A percentile compares a stretch with the other conserved stretches of the same genome.
Conservation (phyloP, 352 stramenopile species). For the Globisporangium yorkense region DNA sequence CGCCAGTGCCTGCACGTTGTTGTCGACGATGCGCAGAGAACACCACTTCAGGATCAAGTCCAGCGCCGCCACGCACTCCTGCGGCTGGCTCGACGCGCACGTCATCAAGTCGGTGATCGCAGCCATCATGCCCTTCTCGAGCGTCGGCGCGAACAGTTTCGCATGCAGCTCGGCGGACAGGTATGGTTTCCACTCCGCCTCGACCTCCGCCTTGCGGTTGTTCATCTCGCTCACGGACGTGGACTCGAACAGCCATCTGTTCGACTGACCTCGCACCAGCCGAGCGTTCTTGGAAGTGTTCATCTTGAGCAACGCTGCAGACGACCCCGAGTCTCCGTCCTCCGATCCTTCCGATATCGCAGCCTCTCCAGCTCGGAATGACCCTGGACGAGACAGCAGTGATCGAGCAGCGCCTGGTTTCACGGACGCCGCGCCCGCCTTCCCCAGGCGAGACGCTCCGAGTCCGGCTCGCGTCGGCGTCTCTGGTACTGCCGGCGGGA, state of each 20-base stretch:
- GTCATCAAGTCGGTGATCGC: slow-evolving; percentile 70
- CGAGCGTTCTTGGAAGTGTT: slow-evolving; percentile 52
- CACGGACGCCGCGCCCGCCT: slow-evolving; percentile 1
- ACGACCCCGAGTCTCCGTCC: slow-evolving; percentile 20
- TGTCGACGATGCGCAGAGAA: slow-evolving; percentile 78
- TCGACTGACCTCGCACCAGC: slow-evolving; percentile 60
- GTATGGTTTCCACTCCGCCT: slow-evolving; percentile 73
- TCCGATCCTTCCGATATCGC: slow-evolving; percentile 13
- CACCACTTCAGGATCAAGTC: slow-evolving; percentile 87
- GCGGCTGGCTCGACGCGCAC: slow-evolving; percentile 52
- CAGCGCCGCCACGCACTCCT: slow-evolving; percentile 62
- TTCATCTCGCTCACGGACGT: slow-evolving; percentile 65
- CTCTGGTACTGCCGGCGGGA: slow-evolving; percentile 6
- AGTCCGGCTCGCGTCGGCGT: slow-evolving; percentile 8
- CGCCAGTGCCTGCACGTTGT: slow-evolving; percentile 81
- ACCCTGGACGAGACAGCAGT: slow-evolving; percentile 27
- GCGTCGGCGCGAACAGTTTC: slow-evolving; percentile 71
- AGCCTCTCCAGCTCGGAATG: slow-evolving; percentile 16
- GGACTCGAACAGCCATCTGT: slow-evolving; percentile 83
- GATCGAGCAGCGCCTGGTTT: slow-evolving; percentile 20
- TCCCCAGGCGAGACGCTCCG: slow-evolving; percentile 9
- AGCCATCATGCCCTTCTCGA: slow-evolving; percentile 83
- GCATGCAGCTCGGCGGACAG: slow-evolving; percentile 59
- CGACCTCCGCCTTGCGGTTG: slow-evolving; percentile 61
- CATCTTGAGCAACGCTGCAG: slow-evolving; percentile 40